phyloP scores from a whole-genome alignment of 371 early-diverging fungal species.

The Mucor saturninus region DNA sequence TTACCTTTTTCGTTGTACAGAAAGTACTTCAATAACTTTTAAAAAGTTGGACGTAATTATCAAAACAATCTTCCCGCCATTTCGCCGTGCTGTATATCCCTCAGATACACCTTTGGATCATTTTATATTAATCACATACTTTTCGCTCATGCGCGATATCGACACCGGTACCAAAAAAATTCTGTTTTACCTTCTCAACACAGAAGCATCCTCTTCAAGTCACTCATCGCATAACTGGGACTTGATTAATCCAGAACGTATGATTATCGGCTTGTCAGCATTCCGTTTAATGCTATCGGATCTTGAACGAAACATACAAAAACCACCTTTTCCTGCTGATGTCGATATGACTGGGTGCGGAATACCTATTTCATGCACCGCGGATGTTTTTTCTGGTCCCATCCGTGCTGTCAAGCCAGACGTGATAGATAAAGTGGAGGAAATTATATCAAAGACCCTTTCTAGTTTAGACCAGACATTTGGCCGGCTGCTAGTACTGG shows the following conservation, averaged over 20 bases:
- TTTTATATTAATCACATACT: constrained; percentile 83
- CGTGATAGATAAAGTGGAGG: constrained; percentile 60
- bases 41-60: constrained; percentile 71
- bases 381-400: constrained; percentile 42
- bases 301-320: constrained; percentile 58
- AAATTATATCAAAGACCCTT: constrained; percentile 57
- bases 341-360: constrained; percentile 53
- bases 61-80: constrained; percentile 72
- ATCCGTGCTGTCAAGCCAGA: constrained; percentile 51
- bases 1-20: constrained; percentile 87
- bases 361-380: constrained; percentile 40
- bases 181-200: constrained; percentile 69
- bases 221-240: constrained; percentile 56
- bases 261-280: constrained; percentile 76
- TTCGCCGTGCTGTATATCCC: constrained; percentile 71
- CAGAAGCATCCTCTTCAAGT: constrained; percentile 48
- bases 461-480: constrained; percentile 60
- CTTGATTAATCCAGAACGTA: constrained; percentile 71
- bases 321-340: constrained; percentile 63
- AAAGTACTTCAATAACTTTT: constrained; percentile 61
- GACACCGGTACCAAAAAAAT: constrained; percentile 82
- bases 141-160: constrained; percentile 76
- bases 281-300: constrained; percentile 76
- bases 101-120: constrained; percentile 75
- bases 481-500: constrained; percentile 54